A percentile compares a stretch with the other conserved stretches of the same genome.
Conservation (phyloP, 1,284 basidiomycete genomes). For the Ganoderma sinense region DNA sequence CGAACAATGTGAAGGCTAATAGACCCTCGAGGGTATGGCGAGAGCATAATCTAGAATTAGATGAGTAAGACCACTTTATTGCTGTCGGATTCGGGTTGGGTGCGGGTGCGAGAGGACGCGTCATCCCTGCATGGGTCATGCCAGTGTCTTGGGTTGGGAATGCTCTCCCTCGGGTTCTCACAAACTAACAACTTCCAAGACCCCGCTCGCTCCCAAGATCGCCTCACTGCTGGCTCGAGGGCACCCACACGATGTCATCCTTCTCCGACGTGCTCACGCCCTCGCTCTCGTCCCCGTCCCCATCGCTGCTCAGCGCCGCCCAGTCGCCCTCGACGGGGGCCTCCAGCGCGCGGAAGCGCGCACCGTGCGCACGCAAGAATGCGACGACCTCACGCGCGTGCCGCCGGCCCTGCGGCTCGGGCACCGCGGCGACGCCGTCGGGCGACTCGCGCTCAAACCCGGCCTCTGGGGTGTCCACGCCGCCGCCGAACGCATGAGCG, state of each 20-base stretch:
- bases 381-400: constrained; percentile 65
- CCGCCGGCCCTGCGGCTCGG: constrained; percentile 59
- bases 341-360: constrained; percentile 63
- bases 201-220: not conserved
- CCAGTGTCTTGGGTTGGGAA: too few species aligned
- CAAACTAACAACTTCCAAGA: too few species aligned
- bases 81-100: too few species aligned
- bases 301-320: constrained; percentile 70
- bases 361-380: constrained; percentile 70
- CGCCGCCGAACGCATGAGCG: constrained; percentile 60
- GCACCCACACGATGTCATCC: constrained; percentile 47
- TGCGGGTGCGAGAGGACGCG: too few species aligned
- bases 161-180: too few species aligned
- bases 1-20: not conserved
- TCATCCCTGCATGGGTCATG: too few species aligned
- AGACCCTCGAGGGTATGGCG: not conserved
- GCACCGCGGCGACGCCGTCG: constrained; percentile 32
- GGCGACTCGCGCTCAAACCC: constrained; percentile 33
- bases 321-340: constrained; percentile 62
- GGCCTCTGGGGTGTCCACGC: constrained; percentile 40
- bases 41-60: constrained; percentile 10
- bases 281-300: constrained; percentile 54
- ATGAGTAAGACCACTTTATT: constrained; percentile 7
- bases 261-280: constrained; percentile 32
- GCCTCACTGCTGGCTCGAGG: constrained; percentile 32